A percentile compares a stretch with the other conserved stretches of the same genome.
phyloP scores from a whole-genome alignment of 805 yeast species.

The Groenewaldozyma salmanticensis region DNA sequence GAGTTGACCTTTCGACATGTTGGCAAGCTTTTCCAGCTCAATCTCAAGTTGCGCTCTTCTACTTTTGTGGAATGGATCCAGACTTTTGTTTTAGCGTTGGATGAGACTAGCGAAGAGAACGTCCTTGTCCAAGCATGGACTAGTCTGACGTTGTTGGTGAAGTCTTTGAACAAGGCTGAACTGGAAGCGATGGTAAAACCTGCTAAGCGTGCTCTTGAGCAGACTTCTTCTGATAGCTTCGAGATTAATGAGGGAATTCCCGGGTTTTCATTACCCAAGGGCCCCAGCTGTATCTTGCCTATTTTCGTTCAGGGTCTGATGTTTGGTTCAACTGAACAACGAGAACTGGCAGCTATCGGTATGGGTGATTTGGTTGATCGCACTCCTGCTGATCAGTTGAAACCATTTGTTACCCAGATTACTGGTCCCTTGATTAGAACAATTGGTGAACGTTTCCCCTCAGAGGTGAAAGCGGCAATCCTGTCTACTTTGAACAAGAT shows the following conservation, averaged over 20 bases:
- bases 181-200: conserved; percentile 73
- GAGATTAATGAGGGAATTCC: conserved; percentile 57
- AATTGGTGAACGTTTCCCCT: conserved; percentile 86
- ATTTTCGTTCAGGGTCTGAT: conserved; percentile 89
- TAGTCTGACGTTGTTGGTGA: conserved; percentile 56
- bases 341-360: conserved; percentile 80
- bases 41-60: conserved; percentile 25
- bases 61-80: conserved; percentile 44
- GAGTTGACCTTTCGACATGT: conserved; percentile 35
- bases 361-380: conserved; percentile 79
- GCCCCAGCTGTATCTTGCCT: conserved; percentile 83
- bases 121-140: conserved; percentile 55
- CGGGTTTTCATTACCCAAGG: conserved; percentile 62
- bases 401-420: conserved; percentile 82
- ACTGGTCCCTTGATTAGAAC: conserved; percentile 98
- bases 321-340: conserved; percentile 80
- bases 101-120: conserved; percentile 48
- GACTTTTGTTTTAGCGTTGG: conserved; percentile 60
- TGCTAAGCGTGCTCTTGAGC: conserved; percentile 60
- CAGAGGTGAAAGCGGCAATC: conserved; percentile 93
- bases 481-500: conserved; percentile 71
- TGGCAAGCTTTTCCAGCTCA: no score
- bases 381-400: conserved; percentile 62
- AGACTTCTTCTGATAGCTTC: conserved; percentile 52
- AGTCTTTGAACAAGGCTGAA: conserved; percentile 63